Conservation (phyloP, 495 filamentous ascomycete genomes). For the Hypoxylon perforatum region DNA sequence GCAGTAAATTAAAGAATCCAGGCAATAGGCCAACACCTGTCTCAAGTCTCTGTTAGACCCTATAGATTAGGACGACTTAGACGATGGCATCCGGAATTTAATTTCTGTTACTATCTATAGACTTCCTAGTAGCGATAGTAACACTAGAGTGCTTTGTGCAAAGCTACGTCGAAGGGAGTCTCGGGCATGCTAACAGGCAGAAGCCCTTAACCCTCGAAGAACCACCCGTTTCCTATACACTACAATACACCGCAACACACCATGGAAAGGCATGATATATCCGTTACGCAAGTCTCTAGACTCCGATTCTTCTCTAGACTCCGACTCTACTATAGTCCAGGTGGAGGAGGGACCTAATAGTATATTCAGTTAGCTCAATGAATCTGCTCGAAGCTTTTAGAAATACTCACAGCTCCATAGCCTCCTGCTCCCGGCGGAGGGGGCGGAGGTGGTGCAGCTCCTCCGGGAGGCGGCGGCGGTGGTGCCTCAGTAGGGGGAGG, state of each 20-base stretch:
- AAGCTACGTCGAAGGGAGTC: not conserved
- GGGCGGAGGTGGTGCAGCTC: conserved; percentile 60
- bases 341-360: conserved; percentile 64
- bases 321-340: conserved; percentile 57
- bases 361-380: conserved; percentile 29
- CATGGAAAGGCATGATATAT: not conserved
- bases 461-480: conserved; percentile 71
- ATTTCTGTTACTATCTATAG: conserved; percentile 4
- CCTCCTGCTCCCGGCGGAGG: conserved; percentile 68
- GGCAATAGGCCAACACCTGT: too few species aligned
- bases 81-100: not conserved
- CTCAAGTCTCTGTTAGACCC: too few species aligned
- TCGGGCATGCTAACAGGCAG: too few species aligned
- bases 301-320: too few species aligned
- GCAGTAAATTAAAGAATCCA: too few species aligned
- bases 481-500: conserved; percentile 71
- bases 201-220: not conserved
- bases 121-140: conserved; percentile 2
- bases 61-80: too few species aligned
- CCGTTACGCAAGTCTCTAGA: not conserved
- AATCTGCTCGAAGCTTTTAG: not conserved
- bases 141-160: not conserved
- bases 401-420: conserved; percentile 72
- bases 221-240: conserved; percentile 1
- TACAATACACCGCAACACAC: not conserved